Evolutionary conservation across 148 eudicot species (phyloP).

Genomic region (Persicaria tinctoria): DNA sequence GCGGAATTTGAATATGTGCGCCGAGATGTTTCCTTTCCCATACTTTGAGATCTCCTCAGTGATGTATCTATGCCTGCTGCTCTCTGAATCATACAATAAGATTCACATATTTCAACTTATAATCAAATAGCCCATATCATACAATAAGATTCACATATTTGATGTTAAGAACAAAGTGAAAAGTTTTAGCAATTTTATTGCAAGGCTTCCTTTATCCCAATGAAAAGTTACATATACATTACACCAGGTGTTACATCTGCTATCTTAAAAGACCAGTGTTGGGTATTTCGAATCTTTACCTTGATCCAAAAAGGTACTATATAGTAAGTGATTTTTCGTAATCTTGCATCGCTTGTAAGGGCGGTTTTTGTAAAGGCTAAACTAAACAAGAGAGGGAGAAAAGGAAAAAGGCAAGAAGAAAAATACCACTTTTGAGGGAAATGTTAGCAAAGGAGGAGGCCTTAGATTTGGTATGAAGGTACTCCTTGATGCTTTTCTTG

Average conservation of each 20-base stretch:
- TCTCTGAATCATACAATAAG: slow-evolving; percentile 36
- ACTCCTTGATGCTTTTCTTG: slow-evolving; percentile 43
- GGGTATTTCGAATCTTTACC: too few species aligned
- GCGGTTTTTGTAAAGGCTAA: too few species aligned
- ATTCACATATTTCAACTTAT: not conserved
- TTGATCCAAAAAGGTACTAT: too few species aligned
- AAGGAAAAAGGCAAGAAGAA: not conserved
- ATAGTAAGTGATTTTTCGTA: too few species aligned
- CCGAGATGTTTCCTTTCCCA: slow-evolving; percentile 56
- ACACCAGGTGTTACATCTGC: too few species aligned
- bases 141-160: not conserved
- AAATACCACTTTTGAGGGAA: slow-evolving; percentile 61
- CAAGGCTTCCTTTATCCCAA: not conserved
- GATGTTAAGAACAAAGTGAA: not conserved
- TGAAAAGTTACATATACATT: too few species aligned
- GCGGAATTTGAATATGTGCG: slow-evolving; percentile 41
- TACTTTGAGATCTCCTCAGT: slow-evolving; percentile 59
- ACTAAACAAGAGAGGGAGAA: not conserved
- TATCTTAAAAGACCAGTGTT: too few species aligned
- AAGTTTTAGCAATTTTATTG: not conserved
- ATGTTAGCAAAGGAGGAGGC: slow-evolving; percentile 58
- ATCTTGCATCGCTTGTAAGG: too few species aligned
- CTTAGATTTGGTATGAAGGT: slow-evolving; percentile 19
- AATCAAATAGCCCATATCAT: not conserved
- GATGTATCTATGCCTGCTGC: slow-evolving; percentile 72